A percentile compares a stretch with the other conserved stretches of the same genome.
Conservation (phyloP, 805 yeast genomes). For the Pichia pseudocactophila region DNA sequence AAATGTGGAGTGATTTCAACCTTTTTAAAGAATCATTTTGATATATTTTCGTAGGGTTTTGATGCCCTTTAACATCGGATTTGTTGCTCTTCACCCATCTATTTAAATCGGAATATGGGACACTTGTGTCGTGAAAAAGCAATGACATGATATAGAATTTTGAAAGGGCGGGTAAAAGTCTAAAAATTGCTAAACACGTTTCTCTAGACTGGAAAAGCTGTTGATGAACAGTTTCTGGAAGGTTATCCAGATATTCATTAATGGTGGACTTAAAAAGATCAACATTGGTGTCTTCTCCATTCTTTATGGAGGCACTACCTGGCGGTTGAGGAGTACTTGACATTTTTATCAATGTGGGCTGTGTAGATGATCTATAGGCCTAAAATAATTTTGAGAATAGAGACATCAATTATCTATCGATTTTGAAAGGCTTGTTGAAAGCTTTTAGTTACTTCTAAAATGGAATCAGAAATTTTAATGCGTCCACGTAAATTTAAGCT, state of each 20-base stretch:
- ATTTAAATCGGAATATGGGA: constrained; percentile 58
- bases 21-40: constrained; percentile 75
- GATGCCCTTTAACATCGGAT: constrained; percentile 11
- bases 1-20: constrained; percentile 64
- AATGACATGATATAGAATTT: constrained; percentile 82
- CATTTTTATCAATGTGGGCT: not conserved
- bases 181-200: constrained; percentile 86
- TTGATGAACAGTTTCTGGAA: constrained; percentile 79
- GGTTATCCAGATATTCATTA: constrained; percentile 80
- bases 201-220: constrained; percentile 84
- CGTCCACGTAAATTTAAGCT: too few relatives aligned
- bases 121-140: constrained; percentile 72
- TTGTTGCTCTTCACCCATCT: constrained; percentile 46
- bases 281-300: constrained; percentile 1
- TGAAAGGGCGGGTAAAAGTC: constrained; percentile 82
- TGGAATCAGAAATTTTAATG: too few relatives aligned
- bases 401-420: too few relatives aligned
- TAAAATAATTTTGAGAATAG: too few relatives aligned
- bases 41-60: constrained; percentile 31
- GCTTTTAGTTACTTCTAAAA: too few relatives aligned
- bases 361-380: too few relatives aligned
- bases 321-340: constrained; percentile 5
- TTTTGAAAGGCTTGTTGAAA: too few relatives aligned
- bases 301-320: not conserved
- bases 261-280: constrained; percentile 59